phyloP scores from a whole-genome alignment of 2,329 filamentous ascomycete genomes.

The Raffaelea ambrosiae region DNA sequence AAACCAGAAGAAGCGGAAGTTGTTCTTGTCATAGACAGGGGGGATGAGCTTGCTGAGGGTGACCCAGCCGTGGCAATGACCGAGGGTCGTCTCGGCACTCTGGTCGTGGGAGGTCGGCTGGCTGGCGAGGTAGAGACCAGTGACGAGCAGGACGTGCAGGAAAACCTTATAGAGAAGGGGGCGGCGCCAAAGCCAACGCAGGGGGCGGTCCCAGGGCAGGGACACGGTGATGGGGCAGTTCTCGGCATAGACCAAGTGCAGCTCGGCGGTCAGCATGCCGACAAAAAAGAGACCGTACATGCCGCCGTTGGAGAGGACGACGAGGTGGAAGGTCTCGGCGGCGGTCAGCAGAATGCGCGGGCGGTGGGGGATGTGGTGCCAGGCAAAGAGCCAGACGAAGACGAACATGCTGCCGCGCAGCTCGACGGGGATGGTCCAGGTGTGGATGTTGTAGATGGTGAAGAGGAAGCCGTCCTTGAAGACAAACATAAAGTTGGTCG shows the following conservation, averaged over 20 bases:
- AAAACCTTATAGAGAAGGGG: constrained; percentile 40
- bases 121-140: constrained; percentile 51
- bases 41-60: constrained; percentile 53
- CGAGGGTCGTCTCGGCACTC: constrained; percentile 27
- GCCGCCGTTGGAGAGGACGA: constrained; percentile 57
- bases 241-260: constrained; percentile 42
- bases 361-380: constrained; percentile 46
- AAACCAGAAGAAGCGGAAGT: constrained; percentile 44
- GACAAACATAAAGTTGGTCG: constrained; percentile 41
- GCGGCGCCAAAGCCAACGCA: constrained; percentile 34
- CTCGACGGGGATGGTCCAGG: constrained; percentile 57
- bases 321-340: constrained; percentile 52
- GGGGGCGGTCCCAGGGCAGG: constrained; percentile 30
- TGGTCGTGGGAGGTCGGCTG: constrained; percentile 45
- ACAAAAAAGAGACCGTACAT: constrained; percentile 50
- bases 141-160: constrained; percentile 40
- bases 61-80: constrained; percentile 49
- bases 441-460: constrained; percentile 47
- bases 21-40: constrained; percentile 45
- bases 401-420: constrained; percentile 50
- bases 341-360: constrained; percentile 45
- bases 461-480: constrained; percentile 45
- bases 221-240: neutral
- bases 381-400: constrained; percentile 46
- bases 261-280: constrained; percentile 53